Percentiles rank a stretch among this genome's conserved stretches.
Conservation (phyloP, 2,329 filamentous ascomycete genomes). For the Curvularia sp. region DNA sequence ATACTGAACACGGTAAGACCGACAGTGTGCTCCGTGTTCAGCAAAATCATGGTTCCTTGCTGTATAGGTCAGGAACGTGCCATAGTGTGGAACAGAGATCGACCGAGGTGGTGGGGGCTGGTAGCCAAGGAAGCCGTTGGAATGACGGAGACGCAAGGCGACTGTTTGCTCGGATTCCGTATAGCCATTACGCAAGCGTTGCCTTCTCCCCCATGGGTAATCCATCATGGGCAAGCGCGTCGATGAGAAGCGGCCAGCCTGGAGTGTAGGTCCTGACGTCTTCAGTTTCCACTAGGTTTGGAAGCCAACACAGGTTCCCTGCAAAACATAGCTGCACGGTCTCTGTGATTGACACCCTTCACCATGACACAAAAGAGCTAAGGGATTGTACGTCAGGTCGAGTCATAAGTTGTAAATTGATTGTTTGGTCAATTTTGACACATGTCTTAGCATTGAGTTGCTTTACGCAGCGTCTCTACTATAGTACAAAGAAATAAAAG, state of each 20-base stretch:
- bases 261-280: conserved; percentile 25
- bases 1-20: conserved; percentile 11
- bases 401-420: conserved; percentile 17
- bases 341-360: conserved; percentile 12
- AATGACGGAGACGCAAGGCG: conserved; percentile 8
- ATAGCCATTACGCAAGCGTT: conserved; percentile 2
- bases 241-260: conserved; percentile 7
- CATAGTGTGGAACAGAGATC: conserved; percentile 7
- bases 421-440: conserved; percentile 34
- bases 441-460: conserved; percentile 29
- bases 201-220: conserved; percentile 23
- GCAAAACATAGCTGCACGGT: conserved; percentile 22
- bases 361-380: conserved; percentile 13
- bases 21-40: conserved; percentile 2
- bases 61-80: conserved; percentile 9
- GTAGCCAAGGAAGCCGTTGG: conserved; percentile 21
- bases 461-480: conserved; percentile 31
- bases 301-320: conserved; percentile 26
- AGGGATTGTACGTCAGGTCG: conserved; percentile 17
- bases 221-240: conserved; percentile 11
- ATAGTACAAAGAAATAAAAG: conserved; percentile 40
- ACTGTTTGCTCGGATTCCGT: conserved; percentile 3
- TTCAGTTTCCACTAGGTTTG: conserved; percentile 29
- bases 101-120: conserved; percentile 8
- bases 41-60: background rate